phyloP scores from a whole-genome alignment of 169 alveolate genomes.

The Eimeria zaria region DNA sequence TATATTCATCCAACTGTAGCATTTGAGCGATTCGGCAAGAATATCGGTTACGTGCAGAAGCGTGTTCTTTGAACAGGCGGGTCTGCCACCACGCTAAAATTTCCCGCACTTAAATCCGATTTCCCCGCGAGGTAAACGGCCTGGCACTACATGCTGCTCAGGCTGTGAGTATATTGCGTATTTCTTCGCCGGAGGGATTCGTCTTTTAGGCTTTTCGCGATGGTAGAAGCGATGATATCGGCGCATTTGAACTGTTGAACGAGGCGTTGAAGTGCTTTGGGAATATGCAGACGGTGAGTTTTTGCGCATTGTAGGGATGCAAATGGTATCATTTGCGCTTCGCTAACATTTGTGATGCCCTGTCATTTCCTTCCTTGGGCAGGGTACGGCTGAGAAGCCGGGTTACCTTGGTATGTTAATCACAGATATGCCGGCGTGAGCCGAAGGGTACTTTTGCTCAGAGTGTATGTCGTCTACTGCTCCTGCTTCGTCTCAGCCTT shows the following conservation, averaged over 20 bases:
- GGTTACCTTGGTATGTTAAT: neutral
- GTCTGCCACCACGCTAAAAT: neutral
- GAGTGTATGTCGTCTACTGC: neutral
- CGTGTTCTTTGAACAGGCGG: neutral
- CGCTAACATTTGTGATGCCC: neutral
- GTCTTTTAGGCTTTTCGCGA: neutral
- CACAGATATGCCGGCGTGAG: neutral
- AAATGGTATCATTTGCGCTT: neutral
- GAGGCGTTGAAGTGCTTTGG: neutral
- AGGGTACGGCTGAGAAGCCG: neutral
- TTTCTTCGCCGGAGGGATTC: neutral
- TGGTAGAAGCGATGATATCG: neutral
- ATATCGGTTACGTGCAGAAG: neutral
- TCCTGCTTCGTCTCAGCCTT: neutral
- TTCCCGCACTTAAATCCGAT: too few species aligned
- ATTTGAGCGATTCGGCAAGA: neutral
- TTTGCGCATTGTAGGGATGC: neutral
- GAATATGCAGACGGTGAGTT: neutral
- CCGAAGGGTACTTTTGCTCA: neutral
- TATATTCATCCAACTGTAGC: neutral
- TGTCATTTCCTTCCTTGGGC: too few species aligned
- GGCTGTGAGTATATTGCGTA: neutral
- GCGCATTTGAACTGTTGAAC: neutral
- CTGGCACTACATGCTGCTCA: neutral
- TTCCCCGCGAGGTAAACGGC: neutral